phyloP scores from a whole-genome alignment of 345 rosid species.

The Rhodamnia rubescens region DNA sequence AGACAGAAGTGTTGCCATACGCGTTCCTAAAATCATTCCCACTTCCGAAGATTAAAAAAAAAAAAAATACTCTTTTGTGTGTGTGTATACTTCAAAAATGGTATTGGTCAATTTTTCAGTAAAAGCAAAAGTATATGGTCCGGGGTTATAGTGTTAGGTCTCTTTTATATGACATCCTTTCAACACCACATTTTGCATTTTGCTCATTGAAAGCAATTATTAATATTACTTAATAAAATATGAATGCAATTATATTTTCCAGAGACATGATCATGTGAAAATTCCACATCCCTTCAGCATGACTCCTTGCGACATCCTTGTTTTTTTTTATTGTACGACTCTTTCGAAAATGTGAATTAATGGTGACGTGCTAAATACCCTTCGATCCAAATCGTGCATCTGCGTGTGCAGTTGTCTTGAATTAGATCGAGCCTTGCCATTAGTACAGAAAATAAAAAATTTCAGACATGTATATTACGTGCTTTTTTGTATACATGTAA shows the following conservation, averaged over 20 bases:
- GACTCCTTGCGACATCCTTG: not conserved
- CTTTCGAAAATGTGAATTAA: not conserved
- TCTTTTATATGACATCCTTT: not conserved
- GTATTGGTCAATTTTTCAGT: not conserved
- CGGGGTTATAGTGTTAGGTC: not conserved
- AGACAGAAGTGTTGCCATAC: too few relatives aligned
- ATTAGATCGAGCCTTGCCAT: not conserved
- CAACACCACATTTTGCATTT: not conserved
- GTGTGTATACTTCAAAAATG: not conserved
- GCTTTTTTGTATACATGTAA: too few relatives aligned
- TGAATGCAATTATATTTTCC: not conserved
- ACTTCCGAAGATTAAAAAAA: not conserved
- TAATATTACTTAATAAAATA: not conserved
- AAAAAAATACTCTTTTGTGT: not conserved
- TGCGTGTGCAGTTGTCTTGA: not conserved
- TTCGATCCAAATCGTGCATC: not conserved
- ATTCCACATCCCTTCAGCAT: not conserved
- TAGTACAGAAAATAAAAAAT: not conserved
- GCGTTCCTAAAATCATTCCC: not conserved
- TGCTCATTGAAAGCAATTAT: not conserved
- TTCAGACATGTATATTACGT: not conserved
- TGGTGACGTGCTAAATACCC: not conserved
- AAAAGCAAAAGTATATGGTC: not conserved
- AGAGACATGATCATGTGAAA: not conserved
- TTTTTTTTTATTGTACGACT: not conserved